Evolutionary conservation across 192 early-diverging fungal species (phyloP).

Genomic region (Powellomyces hirtus): DNA sequence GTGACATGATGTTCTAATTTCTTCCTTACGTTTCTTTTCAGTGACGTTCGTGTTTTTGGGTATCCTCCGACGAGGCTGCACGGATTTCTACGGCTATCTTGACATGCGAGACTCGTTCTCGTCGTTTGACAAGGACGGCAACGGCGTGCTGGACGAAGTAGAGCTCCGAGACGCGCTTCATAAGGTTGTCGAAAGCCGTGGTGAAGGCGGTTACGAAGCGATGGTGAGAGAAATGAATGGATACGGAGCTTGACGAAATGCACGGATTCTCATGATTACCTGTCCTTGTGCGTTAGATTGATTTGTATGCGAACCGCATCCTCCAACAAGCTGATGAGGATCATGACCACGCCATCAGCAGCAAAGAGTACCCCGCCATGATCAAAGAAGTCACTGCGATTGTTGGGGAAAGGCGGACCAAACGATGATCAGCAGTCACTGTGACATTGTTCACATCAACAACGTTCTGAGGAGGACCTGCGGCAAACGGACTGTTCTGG

Average conservation of each 20-base stretch:
- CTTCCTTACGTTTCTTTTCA: conserved; percentile 3
- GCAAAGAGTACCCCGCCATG: conserved; percentile 41
- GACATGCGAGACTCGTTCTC: conserved; percentile 50
- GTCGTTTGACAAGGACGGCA: conserved; percentile 47
- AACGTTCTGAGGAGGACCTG: too few species aligned
- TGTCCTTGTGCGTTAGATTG: conserved; percentile 24
- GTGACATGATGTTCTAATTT: not conserved
- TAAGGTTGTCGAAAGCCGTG: conserved; percentile 15
- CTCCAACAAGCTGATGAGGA: conserved; percentile 34
- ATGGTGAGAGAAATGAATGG: conserved; percentile 8
- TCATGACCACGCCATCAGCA: conserved; percentile 31
- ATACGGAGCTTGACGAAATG: not conserved
- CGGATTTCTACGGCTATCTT: conserved; percentile 41
- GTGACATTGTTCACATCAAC: too few species aligned
- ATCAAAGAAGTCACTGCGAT: conserved; percentile 44
- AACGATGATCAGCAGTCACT: too few species aligned
- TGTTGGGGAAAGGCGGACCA: conserved; percentile 30
- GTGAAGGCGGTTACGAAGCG: conserved; percentile 22
- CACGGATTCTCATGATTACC: not conserved
- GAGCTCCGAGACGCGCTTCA: conserved; percentile 41
- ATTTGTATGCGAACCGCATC: conserved; percentile 30
- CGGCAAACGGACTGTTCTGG: too few species aligned
- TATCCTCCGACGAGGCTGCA: conserved; percentile 45
- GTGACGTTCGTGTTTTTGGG: conserved; percentile 74
- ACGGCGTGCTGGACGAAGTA: conserved; percentile 41